Conservation (phyloP, 1,284 basidiomycete genomes). For the Exobasidium rhododendri region DNA sequence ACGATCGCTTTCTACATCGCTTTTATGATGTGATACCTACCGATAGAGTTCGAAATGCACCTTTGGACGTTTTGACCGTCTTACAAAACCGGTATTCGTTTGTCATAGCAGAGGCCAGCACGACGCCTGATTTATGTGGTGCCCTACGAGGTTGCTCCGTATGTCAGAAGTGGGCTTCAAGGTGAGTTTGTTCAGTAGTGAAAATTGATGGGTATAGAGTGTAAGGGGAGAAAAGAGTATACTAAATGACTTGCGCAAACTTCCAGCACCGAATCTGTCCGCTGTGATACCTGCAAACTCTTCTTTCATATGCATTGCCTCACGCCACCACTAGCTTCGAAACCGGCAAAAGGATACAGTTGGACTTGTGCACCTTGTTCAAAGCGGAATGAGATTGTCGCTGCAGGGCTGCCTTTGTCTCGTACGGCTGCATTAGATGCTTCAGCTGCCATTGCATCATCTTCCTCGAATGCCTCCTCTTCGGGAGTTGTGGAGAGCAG, state of each 20-base stretch:
- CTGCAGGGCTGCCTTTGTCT: slow-evolving; percentile 61
- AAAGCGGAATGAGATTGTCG: slow-evolving; percentile 67
- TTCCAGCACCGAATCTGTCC: slow-evolving; percentile 76
- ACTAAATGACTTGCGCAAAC: neutral
- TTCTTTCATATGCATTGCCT: slow-evolving; percentile 95
- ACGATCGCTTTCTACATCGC: slow-evolving; percentile 96
- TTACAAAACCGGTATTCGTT: slow-evolving; percentile 85
- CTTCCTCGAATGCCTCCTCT: neutral
- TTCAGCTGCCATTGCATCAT: slow-evolving; percentile 19
- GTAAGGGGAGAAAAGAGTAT: neutral
- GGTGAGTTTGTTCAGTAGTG: slow-evolving; percentile 64
- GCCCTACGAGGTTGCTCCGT: slow-evolving; percentile 74
- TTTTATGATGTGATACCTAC: slow-evolving; percentile 94
- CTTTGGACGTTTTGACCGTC: slow-evolving; percentile 49
- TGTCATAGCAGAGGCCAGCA: slow-evolving; percentile 87
- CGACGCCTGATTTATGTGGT: slow-evolving; percentile 85
- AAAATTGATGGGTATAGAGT: slow-evolving; percentile 15
- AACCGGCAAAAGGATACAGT: slow-evolving; percentile 92
- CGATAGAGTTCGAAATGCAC: slow-evolving; percentile 74
- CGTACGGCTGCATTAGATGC: slow-evolving; percentile 9
- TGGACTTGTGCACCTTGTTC: slow-evolving; percentile 97
- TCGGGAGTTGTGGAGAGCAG: neutral
- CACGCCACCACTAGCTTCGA: slow-evolving; percentile 85
- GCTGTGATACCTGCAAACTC: slow-evolving; percentile 87
- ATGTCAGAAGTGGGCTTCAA: slow-evolving; percentile 82